Evolutionary conservation across 257 asterid genomes (phyloP), one percentile per base, ranked within the genome.

Genomic region (Plantago elongata): DNA sequence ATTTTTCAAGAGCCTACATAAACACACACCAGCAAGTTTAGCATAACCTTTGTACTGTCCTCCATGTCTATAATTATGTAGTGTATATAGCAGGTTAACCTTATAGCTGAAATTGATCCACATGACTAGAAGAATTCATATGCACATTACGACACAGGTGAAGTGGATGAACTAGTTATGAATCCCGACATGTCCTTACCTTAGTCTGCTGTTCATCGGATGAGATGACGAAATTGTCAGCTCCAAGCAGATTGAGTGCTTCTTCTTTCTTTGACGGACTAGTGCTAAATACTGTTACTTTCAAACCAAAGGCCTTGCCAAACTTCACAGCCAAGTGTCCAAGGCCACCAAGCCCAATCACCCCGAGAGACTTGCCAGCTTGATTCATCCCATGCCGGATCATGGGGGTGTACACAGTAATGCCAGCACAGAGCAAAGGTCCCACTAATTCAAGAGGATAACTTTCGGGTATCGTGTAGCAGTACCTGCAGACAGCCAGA

Each of bases 251-350:
- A 62, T 64, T 81, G 8, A 92, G 10, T 1, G 97, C 90, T 63
- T 92, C 95, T 7, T 84, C 90, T 76, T 60, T 83, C 81, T 92
- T 92, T 37, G 93, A 84, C 45, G 70, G 34, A 70, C 88, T 86
- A 13, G 98, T 86, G 84, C 98, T 92, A 55, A 92, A 86, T 48
- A 92, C 95, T 0, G 92, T 86, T 27, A 92, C 96, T 49, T 86
- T 84, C 78, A 92, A 71, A 46, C 98, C 98, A 66, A 92, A 89
- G 40, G 97, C 96, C 80, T 84, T 92, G 45, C 99, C 99, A 67
- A 89, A 82, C 75, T 92, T 92, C 63, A 92, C 97, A 0, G 99
- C 99, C 68, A 92, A 68, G 78, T 92, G 99, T 13, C 99, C 99
- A 5, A 92, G 90, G 11, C 99, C 99, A 54, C 99, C 99, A 13